Conservation (phyloP, 2,329 filamentous ascomycete genomes). For the Penicillium sp. region DNA sequence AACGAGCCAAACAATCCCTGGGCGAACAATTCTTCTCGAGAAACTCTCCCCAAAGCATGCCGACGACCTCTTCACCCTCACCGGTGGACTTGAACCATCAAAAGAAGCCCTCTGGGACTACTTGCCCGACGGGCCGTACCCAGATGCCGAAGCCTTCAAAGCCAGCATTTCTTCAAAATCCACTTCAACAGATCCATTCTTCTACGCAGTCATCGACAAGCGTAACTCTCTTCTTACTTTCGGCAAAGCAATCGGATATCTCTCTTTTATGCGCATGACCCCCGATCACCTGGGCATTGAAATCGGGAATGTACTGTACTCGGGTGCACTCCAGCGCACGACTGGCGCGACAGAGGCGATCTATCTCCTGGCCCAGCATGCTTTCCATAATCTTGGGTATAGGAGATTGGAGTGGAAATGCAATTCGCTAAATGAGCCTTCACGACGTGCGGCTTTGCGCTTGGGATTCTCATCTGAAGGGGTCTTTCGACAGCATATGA, state of each 20-base stretch:
- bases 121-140: slow-evolving; percentile 33
- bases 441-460: slow-evolving; percentile 47
- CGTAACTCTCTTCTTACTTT: slow-evolving; percentile 16
- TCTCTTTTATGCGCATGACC: slow-evolving; percentile 41
- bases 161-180: slow-evolving; percentile 18
- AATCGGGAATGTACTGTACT: slow-evolving; percentile 50
- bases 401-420: slow-evolving; percentile 58
- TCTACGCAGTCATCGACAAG: slow-evolving; percentile 40
- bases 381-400: slow-evolving; percentile 49
- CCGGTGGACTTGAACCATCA: slow-evolving; percentile 19
- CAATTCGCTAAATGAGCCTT: slow-evolving; percentile 48
- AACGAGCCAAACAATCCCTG: slow-evolving; percentile 9
- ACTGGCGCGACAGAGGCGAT: slow-evolving; percentile 50
- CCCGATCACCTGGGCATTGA: slow-evolving; percentile 47
- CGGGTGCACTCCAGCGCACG: slow-evolving; percentile 45
- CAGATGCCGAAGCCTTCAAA: slow-evolving; percentile 24
- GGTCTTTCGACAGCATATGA: slow-evolving; percentile 53
- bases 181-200: slow-evolving; percentile 32
- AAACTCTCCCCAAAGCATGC: slow-evolving; percentile 24
- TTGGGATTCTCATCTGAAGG: slow-evolving; percentile 55
- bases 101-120: slow-evolving; percentile 36
- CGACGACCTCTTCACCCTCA: slow-evolving; percentile 23
- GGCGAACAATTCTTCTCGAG: slow-evolving; percentile 24
- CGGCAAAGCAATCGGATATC: slow-evolving; percentile 37
- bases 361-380: slow-evolving; percentile 48